Evolutionary conservation across 2,329 filamentous ascomycete genomes (phyloP).

Genomic region (Nemania serpens): DNA sequence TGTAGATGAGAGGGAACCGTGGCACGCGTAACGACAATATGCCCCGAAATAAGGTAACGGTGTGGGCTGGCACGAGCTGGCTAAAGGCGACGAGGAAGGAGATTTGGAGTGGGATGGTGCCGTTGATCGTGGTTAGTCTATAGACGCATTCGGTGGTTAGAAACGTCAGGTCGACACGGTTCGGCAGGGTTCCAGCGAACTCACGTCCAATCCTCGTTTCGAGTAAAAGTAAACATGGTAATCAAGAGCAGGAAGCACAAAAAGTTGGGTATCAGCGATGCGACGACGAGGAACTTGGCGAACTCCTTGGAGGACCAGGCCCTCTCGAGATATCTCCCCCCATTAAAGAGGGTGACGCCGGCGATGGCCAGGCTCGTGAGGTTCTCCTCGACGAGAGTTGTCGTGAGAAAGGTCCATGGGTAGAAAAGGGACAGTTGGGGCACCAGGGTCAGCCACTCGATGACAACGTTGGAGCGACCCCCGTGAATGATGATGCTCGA

Average conservation of each 20-base stretch:
- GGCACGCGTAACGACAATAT: slow-evolving; percentile 86
- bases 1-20: slow-evolving; percentile 70
- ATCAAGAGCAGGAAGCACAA: slow-evolving; percentile 75
- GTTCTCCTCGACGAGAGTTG: slow-evolving; percentile 90
- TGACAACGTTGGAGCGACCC: slow-evolving; percentile 65
- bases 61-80: slow-evolving; percentile 95
- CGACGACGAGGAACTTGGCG: slow-evolving; percentile 82
- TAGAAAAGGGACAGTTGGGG: slow-evolving; percentile 83
- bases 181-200: slow-evolving; percentile 40
- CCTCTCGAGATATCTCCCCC: slow-evolving; percentile 91
- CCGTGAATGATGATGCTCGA: slow-evolving; percentile 80
- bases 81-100: slow-evolving; percentile 96
- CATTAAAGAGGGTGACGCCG: slow-evolving; percentile 81
- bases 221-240: slow-evolving; percentile 71
- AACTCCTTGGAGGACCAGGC: slow-evolving; percentile 94
- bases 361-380: slow-evolving; percentile 83
- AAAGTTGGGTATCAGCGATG: slow-evolving; percentile 79
- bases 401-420: slow-evolving; percentile 89
- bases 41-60: slow-evolving; percentile 89
- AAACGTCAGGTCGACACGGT: neutral
- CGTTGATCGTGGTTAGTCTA: slow-evolving; percentile 81
- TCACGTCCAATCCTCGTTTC: slow-evolving; percentile 71
- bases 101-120: slow-evolving; percentile 86
- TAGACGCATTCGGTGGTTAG: slow-evolving; percentile 27
- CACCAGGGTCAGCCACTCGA: slow-evolving; percentile 86